Percentiles rank a stretch among this genome's conserved stretches.
These are phyloP conservation scores for Vachellia collinsii DNA, from an alignment of 306 rosid species.

Conservation along the genomic window DNA sequence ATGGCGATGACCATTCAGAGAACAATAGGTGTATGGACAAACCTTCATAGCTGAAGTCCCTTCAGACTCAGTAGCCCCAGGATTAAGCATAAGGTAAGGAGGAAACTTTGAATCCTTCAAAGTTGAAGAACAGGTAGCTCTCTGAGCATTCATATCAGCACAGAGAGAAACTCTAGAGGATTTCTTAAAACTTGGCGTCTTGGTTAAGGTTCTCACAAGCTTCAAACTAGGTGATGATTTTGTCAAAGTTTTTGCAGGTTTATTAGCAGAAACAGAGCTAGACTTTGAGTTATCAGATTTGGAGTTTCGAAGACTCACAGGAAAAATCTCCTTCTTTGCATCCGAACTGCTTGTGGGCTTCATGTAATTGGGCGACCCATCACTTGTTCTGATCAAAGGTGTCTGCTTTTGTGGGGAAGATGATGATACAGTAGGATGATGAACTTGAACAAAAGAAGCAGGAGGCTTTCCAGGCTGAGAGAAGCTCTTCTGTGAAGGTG, in stretches of 20 bases:
- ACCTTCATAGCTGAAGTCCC: conserved; percentile 80
- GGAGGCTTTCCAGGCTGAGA: too few relatives aligned
- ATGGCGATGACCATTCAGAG: conserved; percentile 89
- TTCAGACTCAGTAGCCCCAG: conserved; percentile 80
- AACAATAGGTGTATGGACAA: conserved; percentile 87
- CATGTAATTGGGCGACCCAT: conserved; percentile 90
- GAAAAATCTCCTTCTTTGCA: conserved; percentile 73
- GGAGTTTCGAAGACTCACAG: conserved; percentile 55
- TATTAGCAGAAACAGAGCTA: conserved; percentile 47
- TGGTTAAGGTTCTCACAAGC: conserved; percentile 69
- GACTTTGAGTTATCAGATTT: conserved; percentile 42
- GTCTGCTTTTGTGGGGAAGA: conserved; percentile 38
- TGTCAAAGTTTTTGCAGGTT: conserved; percentile 47
- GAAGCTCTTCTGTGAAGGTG: background rate
- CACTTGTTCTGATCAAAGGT: conserved; percentile 38
- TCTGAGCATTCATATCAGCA: conserved; percentile 52
- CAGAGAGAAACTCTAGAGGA: conserved; percentile 58
- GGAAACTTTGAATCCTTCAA: conserved; percentile 83
- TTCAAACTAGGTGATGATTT: conserved; percentile 57
- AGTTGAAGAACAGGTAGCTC: conserved; percentile 89
- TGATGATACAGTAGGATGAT: background rate
- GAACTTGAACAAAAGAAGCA: background rate
- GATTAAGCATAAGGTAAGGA: conserved; percentile 58
- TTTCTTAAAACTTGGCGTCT: conserved; percentile 73
- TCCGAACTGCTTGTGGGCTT: conserved; percentile 83